Evolutionary conservation across 257 asterid genomes (phyloP), one percentile per base, ranked within the genome.

Genomic region (Rauvolfia tetraphylla): DNA sequence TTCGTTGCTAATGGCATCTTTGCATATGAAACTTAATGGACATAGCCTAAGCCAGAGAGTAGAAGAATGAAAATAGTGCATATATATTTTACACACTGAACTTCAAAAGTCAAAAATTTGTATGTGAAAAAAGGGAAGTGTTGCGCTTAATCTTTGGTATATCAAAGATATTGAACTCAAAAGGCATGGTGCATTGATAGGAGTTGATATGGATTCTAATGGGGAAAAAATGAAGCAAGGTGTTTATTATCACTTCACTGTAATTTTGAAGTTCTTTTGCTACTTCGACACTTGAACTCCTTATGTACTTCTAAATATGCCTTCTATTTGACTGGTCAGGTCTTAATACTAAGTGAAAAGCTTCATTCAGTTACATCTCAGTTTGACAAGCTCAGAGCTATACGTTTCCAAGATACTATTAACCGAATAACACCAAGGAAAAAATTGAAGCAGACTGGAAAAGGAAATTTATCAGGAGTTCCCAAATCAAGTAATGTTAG

Each of bases 311-410:
- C 12, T 54, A 10, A 22, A 41, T 13, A 49, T 73, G 56, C n/a
- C 34, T 74, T 67, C 41, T 48, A 54, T 75, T 78, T 63, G 36
- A 12, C n/a, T 54, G 22, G 79, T 75, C 88, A 95, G 99, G 96
- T 95, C 66, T 80, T 95, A 80, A 95, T 95, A 83, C 83, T 91
- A 82, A 89, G 99, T 57, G 97, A 95, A 85, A 95, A 87, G 85
- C 97, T 93, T 75, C 96, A 90, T 78, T 84, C 89, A 23, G 98
- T 93, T 72, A 88, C 99, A 44, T 93, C 97, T 44, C 89, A 87
- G 79, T 95, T 93, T 80, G 99, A 95, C 83, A 89, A 85, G 83
- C 91, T 95, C 74, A 88, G 98, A 85, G 99, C 98, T 70, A n/a
- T 93, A 75, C 96, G 95, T 53, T 95, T 91, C 88, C 99, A 89